phyloP scores from a whole-genome alignment of 257 asterid species.

The Echium plantagineum region DNA sequence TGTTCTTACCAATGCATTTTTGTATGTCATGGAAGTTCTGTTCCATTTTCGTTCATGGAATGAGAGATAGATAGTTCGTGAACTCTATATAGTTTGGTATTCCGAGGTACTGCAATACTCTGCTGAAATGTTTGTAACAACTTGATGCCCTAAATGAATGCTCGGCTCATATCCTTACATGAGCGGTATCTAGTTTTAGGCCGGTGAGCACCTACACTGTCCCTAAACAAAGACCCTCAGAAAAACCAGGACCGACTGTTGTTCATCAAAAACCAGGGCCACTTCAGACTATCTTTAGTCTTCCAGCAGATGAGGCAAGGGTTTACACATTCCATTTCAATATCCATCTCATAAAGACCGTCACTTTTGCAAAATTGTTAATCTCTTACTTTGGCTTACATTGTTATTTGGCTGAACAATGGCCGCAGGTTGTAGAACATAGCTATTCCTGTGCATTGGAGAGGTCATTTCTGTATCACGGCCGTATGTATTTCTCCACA shows the following conservation, averaged over 20 bases:
- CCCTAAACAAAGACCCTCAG: slow-evolving; percentile 30
- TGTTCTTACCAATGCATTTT: too few species aligned
- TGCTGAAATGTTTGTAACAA: too few species aligned
- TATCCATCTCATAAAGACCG: neutral
- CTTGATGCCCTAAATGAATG: too few species aligned
- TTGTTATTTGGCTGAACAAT: neutral
- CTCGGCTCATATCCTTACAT: too few species aligned
- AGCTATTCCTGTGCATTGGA: slow-evolving; percentile 96
- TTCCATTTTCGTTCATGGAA: too few species aligned
- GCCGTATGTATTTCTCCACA: slow-evolving; percentile 78
- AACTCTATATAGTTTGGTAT: too few species aligned
- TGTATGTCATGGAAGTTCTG: too few species aligned
- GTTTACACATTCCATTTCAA: slow-evolving; percentile 1
- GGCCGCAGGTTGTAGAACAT: slow-evolving; percentile 69
- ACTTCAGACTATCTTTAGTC: slow-evolving; percentile 73
- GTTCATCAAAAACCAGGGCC: slow-evolving; percentile 79
- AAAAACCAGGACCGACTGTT: slow-evolving; percentile 47
- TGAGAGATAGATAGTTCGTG: too few species aligned
- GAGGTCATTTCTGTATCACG: slow-evolving; percentile 88
- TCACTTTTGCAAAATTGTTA: neutral
- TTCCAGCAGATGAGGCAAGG: slow-evolving; percentile 78
- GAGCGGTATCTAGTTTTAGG: slow-evolving; percentile 26
- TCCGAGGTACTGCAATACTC: too few species aligned
- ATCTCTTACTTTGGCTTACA: neutral
- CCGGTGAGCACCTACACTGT: slow-evolving; percentile 49